These are phyloP conservation scores for Spathaspora sp. DNA, from an alignment of 805 yeast genomes.

Conservation along the genomic window DNA sequence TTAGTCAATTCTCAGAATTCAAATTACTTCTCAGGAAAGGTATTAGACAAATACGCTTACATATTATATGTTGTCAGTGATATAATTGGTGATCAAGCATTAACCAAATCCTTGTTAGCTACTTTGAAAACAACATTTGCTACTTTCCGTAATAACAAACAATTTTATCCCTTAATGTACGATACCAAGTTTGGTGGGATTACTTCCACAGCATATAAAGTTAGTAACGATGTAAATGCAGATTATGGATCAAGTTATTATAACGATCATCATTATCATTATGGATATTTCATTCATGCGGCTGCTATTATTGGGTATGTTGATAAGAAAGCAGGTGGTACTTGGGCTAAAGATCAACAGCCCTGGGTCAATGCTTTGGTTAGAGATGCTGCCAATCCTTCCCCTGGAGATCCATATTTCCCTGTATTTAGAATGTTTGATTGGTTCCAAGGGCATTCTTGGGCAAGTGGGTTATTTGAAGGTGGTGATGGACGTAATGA, in stretches of 20 bases:
- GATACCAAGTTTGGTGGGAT: conserved; percentile 28
- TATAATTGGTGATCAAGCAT: conserved; percentile 15
- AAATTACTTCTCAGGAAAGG: conserved; percentile 23
- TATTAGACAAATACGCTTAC: conserved; percentile 19
- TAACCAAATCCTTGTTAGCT: conserved; percentile 12
- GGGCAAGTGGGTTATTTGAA: conserved; percentile 67
- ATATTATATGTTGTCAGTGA: conserved; percentile 17
- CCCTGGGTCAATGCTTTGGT: conserved; percentile 60
- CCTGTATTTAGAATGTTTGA: conserved; percentile 67
- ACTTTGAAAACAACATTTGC: conserved; percentile 15
- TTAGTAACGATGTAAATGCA: conserved; percentile 10
- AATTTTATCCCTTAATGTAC: conserved; percentile 21
- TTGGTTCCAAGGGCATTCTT: conserved; percentile 71
- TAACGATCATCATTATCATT: conserved; percentile 34
- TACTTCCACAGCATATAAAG: conserved; percentile 16
- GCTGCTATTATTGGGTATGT: conserved; percentile 21
- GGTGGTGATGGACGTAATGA: conserved; percentile 69
- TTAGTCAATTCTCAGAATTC: conserved; percentile 14
- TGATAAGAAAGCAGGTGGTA: conserved; percentile 38
- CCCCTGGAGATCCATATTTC: conserved; percentile 47
- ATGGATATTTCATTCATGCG: conserved; percentile 24
- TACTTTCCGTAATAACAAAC: conserved; percentile 14
- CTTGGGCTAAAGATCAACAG: conserved; percentile 46
- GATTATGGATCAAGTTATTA: conserved; percentile 28
- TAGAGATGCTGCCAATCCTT: conserved; percentile 68